Evolutionary conservation across 2,329 filamentous ascomycete genomes (phyloP).

Genomic region (Ampelomyces quisqualis): DNA sequence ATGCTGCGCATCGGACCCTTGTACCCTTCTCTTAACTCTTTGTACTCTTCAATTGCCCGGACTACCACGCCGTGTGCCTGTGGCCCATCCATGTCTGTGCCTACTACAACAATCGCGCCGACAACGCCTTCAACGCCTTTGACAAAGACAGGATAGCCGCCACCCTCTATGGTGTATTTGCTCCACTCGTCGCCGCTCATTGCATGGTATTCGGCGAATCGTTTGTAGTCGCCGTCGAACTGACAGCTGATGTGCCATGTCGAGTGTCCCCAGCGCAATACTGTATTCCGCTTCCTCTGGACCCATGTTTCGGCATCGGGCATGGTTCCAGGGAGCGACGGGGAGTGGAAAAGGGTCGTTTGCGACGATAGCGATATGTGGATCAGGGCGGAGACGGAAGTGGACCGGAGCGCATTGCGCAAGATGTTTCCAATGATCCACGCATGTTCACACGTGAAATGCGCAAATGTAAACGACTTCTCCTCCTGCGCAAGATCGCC

Average conservation of each 20-base stretch:
- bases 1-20: slow-evolving; percentile 37
- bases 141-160: slow-evolving; percentile 71
- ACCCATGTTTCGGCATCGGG: slow-evolving; percentile 69
- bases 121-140: slow-evolving; percentile 73
- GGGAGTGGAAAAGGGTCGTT: slow-evolving; percentile 65
- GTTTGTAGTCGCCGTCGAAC: slow-evolving; percentile 64
- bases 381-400: slow-evolving; percentile 58
- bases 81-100: slow-evolving; percentile 64
- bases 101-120: slow-evolving; percentile 73
- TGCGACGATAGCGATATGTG: slow-evolving; percentile 65
- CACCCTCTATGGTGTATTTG: slow-evolving; percentile 75
- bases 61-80: slow-evolving; percentile 77
- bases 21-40: slow-evolving; percentile 38
- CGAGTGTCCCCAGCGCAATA: slow-evolving; percentile 67
- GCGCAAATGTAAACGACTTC: slow-evolving; percentile 47
- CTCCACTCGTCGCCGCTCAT: slow-evolving; percentile 55
- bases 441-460: slow-evolving; percentile 65
- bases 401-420: slow-evolving; percentile 61
- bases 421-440: slow-evolving; percentile 66
- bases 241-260: slow-evolving; percentile 73
- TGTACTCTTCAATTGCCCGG: slow-evolving; percentile 63
- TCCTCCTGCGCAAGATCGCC: slow-evolving; percentile 46
- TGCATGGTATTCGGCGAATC: slow-evolving; percentile 66
- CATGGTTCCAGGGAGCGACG: slow-evolving; percentile 64
- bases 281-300: slow-evolving; percentile 68